Conservation (phyloP, 306 rosid species). For the Prunus kanzakura region DNA sequence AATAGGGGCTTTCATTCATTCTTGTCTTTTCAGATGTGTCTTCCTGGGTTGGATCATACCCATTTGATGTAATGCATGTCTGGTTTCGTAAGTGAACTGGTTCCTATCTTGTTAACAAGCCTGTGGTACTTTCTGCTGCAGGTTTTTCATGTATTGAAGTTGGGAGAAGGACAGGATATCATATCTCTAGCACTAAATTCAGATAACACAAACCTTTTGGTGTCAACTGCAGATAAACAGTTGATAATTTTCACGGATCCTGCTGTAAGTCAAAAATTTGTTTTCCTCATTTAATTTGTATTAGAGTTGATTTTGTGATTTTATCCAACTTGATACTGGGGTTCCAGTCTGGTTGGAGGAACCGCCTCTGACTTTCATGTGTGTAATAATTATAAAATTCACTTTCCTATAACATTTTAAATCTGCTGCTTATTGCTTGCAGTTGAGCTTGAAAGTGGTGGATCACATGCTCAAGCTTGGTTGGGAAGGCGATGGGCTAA, state of each 20-base stretch:
- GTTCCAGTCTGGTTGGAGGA: not conserved
- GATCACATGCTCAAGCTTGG: constrained; percentile 98
- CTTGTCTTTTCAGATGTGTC: not conserved
- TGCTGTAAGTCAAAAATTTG: constrained; percentile 57
- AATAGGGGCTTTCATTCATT: not conserved
- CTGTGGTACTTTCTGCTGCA: constrained; percentile 28
- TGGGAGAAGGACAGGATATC: constrained; percentile 79
- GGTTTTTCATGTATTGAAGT: constrained; percentile 71
- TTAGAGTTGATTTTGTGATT: not conserved
- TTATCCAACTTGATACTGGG: not conserved
- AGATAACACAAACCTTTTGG: constrained; percentile 87
- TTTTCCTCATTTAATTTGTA: not conserved
- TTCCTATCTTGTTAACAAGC: constrained; percentile 14
- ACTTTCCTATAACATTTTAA: not conserved
- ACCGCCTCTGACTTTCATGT: not conserved
- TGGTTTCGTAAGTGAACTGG: constrained; percentile 7
- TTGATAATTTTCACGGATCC: constrained; percentile 91
- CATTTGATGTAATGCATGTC: not conserved
- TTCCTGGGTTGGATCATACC: not conserved
- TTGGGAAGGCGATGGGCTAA: constrained; percentile 91
- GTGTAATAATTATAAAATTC: not conserved
- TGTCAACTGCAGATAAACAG: constrained; percentile 79
- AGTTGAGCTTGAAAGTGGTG: constrained; percentile 97
- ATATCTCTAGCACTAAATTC: constrained; percentile 82
- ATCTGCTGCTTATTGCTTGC: constrained; percentile 37